Evolutionary conservation across 1,139 yeast species (phyloP).

Genomic region (Geotrichum armillariae): DNA sequence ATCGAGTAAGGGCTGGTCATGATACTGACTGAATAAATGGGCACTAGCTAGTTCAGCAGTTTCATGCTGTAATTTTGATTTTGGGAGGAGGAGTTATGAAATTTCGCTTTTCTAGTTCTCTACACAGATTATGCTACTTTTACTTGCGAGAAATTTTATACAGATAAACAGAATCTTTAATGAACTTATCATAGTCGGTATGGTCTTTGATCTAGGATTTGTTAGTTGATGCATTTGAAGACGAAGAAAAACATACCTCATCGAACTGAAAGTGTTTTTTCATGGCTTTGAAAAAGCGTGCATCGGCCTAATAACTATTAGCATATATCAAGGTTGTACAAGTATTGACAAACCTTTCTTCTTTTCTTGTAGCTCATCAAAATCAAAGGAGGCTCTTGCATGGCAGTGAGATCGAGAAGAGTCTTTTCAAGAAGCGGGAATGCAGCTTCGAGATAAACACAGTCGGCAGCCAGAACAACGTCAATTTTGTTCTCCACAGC

Average conservation of each 20-base stretch:
- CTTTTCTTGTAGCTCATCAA: slow-evolving; percentile 53
- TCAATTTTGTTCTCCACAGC: slow-evolving; percentile 41
- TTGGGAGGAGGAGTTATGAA: slow-evolving; percentile 2
- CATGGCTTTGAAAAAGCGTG: slow-evolving; percentile 46
- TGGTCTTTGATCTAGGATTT: slow-evolving; percentile 38
- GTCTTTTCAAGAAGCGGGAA: slow-evolving; percentile 53
- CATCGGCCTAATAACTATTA: slow-evolving; percentile 43
- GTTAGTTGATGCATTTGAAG: slow-evolving; percentile 6
- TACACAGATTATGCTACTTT: not conserved
- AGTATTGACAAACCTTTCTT: slow-evolving; percentile 40
- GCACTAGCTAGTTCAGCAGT: too few species aligned
- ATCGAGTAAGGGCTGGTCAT: slow-evolving; percentile 11
- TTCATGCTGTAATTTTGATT: not conserved
- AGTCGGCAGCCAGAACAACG: slow-evolving; percentile 55
- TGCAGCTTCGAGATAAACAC: slow-evolving; percentile 55
- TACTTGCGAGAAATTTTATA: slow-evolving; percentile 41
- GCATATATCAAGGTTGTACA: not conserved
- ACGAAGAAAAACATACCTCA: slow-evolving; percentile 29
- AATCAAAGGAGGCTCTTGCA: slow-evolving; percentile 42
- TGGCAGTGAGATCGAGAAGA: slow-evolving; percentile 45
- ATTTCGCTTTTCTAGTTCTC: not conserved
- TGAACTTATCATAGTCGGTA: slow-evolving; percentile 41
- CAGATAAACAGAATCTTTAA: slow-evolving; percentile 44
- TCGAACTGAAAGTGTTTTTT: slow-evolving; percentile 31
- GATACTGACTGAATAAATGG: too few species aligned